Evolutionary conservation across 352 stramenopile species (phyloP).

Genomic region (Globisporangium okanoganense): DNA sequence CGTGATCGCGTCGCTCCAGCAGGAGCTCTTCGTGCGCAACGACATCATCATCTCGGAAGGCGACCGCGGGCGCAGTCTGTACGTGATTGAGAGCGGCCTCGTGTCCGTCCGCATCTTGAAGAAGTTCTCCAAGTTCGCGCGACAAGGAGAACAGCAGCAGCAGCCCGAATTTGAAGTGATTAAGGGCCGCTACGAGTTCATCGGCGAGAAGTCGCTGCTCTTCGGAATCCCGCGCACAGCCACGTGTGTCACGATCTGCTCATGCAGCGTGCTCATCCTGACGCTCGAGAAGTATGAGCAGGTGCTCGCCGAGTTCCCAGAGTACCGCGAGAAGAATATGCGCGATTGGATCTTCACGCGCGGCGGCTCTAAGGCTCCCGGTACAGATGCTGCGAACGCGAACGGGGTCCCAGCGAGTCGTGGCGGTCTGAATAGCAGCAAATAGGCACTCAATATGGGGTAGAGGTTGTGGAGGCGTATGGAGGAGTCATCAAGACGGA

Average conservation of each 20-base stretch:
- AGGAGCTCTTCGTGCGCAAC: slow-evolving; percentile 70
- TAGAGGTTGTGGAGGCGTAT: no score
- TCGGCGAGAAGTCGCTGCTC: slow-evolving; percentile 45
- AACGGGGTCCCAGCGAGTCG: no score
- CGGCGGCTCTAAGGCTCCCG: no score
- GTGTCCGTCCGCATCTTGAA: slow-evolving; percentile 29
- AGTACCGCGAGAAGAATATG: slow-evolving; percentile 46
- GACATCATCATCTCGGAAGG: slow-evolving; percentile 72
- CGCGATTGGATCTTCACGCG: slow-evolving; percentile 42
- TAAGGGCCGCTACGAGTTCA: slow-evolving; percentile 37
- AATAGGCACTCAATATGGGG: no score
- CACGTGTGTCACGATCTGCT: slow-evolving; percentile 35
- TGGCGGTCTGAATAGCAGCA: no score
- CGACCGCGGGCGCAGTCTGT: slow-evolving; percentile 52
- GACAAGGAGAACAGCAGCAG: no score
- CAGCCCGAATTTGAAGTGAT: slow-evolving; percentile 42
- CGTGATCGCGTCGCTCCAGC: slow-evolving; percentile 57
- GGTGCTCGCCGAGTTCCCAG: slow-evolving; percentile 41
- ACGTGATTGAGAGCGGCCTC: slow-evolving; percentile 58
- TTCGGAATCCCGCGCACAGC: slow-evolving; percentile 36
- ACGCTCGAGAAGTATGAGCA: slow-evolving; percentile 40
- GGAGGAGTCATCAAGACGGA: no score
- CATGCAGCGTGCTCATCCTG: slow-evolving; percentile 41
- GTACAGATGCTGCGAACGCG: no score
- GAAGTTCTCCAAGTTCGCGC: slow-evolving; percentile 6